Evolutionary conservation across 2,329 filamentous ascomycete genomes (phyloP), one percentile per base, ranked within the genome.

Genomic region (Didymella arachidicola): DNA sequence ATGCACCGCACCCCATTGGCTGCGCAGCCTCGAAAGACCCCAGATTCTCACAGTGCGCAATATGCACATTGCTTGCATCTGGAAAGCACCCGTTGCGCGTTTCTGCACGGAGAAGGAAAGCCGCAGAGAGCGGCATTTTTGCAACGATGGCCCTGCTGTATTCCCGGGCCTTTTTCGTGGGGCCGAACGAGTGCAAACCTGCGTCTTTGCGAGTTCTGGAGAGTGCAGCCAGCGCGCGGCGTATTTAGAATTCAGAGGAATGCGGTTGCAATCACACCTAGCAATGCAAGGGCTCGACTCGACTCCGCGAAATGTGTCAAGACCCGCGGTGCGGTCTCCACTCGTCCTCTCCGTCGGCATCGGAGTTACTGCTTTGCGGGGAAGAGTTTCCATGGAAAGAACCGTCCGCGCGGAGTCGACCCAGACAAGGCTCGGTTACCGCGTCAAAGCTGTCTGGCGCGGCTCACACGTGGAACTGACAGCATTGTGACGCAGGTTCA

Each of bases 331-430:
- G 42, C 27, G 14, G 27, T 46, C 46, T 26, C 39, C 57, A 47
- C 51, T 58, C n/a, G 30, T 30, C 50, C 62, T 62, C 45, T 57
- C n/a, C 53, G 50, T 50, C 53, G 56, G 53, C 52, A 52, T 56
- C 57, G 57, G 62, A 49, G 53, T 55, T 49, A 47, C 46, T 62
- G 30, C 62, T 62, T 47, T 56, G 60, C 59, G 57, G 57, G 60
- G 62, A 53, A 60, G 54, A n/a, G 34, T 34, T 44, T 61, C 55
- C 49, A 48, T 36, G 41, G 8, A 46, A 46, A n/a, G 45, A 41
- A 38, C 51, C 51, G 27, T 25, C 42, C 51, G 42, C 8, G 18
- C 42, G 42, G 51, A 53, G 18, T 29, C 32, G 26, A 46, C 2
- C 51, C 26, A 25, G 38, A 41, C 36, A 26, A 50, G 43, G 51